Conservation (phyloP, 495 filamentous ascomycete species). For the Chaetomium cochliodes region DNA sequence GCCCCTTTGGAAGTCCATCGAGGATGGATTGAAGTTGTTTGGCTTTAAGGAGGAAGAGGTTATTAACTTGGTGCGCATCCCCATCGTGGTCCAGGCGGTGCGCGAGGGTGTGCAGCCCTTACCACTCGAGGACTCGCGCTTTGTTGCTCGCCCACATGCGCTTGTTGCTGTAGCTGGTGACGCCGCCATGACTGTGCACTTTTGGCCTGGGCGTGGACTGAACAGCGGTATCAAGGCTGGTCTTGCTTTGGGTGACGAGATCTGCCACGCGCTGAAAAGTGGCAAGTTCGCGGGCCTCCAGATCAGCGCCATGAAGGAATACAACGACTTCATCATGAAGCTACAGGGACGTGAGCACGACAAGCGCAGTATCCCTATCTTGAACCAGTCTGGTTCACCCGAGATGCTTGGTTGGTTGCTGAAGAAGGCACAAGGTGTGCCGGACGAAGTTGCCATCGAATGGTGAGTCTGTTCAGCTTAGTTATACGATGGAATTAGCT, state of each 20-base stretch:
- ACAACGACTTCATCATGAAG: conserved; percentile 42
- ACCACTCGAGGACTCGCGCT: conserved; percentile 32
- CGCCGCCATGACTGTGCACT: conserved; percentile 40
- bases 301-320: conserved; percentile 36
- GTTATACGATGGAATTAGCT: no score
- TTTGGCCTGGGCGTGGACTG: conserved; percentile 38
- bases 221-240: conserved; percentile 42
- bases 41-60: conserved; percentile 44
- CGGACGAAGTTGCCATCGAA: conserved; percentile 37
- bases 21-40: conserved; percentile 43
- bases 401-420: conserved; percentile 40
- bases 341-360: conserved; percentile 40
- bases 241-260: conserved; percentile 36
- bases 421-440: conserved; percentile 31
- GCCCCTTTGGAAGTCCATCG: conserved; percentile 38
- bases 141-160: conserved; percentile 35
- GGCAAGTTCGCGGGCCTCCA: conserved; percentile 35
- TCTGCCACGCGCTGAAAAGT: conserved; percentile 35
- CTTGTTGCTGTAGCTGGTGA: conserved; percentile 37
- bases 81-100: conserved; percentile 43
- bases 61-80: conserved; percentile 44
- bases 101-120: conserved; percentile 39
- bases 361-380: conserved; percentile 42
- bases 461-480: conserved; percentile 16
- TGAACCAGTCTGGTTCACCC: conserved; percentile 39